A percentile compares a stretch with the other conserved stretches of the same genome.
Evolutionary conservation across 2,329 filamentous ascomycete genomes (phyloP).

Genomic region (Sporothrix brunneoviolacea): DNA sequence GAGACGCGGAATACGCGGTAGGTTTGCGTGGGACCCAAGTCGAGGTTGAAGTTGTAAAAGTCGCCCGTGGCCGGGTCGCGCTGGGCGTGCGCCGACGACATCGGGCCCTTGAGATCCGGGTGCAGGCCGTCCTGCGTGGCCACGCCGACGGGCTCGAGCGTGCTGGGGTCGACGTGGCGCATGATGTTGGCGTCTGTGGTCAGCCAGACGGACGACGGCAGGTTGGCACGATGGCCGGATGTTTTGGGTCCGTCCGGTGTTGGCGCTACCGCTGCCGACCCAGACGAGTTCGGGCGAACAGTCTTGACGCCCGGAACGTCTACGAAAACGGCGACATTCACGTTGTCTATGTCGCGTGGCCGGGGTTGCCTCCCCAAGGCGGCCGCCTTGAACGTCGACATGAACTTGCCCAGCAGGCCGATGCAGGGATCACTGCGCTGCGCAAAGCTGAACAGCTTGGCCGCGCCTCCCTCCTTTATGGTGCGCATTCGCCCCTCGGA

Average conservation of each 20-base stretch:
- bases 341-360: constrained; percentile 39
- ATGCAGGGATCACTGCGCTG: constrained; percentile 69
- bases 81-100: constrained; percentile 66
- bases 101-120: constrained; percentile 57
- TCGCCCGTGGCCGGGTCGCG: constrained; percentile 68
- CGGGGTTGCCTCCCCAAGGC: constrained; percentile 19
- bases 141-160: constrained; percentile 65
- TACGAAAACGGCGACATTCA: constrained; percentile 58
- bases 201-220: constrained; percentile 45
- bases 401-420: constrained; percentile 64
- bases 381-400: constrained; percentile 47
- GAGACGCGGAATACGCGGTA: constrained; percentile 67
- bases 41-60: constrained; percentile 76
- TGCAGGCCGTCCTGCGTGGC: constrained; percentile 56
- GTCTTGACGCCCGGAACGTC: constrained; percentile 48
- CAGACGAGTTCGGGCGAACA: too few relatives aligned
- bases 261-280: background rate
- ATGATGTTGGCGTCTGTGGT: constrained; percentile 50
- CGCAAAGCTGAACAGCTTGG: constrained; percentile 57
- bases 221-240: constrained; percentile 31
- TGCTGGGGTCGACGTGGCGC: constrained; percentile 60
- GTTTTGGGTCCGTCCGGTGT: constrained; percentile 16
- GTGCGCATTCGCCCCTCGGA: constrained; percentile 56
- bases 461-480: constrained; percentile 53
- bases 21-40: constrained; percentile 45